These are phyloP conservation scores for Porphyrellus cyaneotinctus DNA, from an alignment of 768 basidiomycete genomes.

Conservation along the genomic window DNA sequence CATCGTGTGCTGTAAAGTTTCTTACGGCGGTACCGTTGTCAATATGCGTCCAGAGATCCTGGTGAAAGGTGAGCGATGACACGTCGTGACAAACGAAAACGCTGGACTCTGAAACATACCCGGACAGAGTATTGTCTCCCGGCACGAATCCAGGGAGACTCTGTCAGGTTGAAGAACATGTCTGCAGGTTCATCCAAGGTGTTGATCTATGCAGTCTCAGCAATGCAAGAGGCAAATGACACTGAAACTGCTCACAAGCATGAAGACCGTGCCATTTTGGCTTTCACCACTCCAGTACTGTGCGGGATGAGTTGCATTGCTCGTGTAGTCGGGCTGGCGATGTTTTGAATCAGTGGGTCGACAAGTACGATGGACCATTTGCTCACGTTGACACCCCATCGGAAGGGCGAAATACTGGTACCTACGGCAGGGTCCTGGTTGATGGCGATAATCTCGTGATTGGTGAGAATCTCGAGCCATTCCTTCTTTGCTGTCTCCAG, in stretches of 20 bases:
- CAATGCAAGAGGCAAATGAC: neutral
- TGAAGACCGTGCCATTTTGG: conserved; percentile 59
- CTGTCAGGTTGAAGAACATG: conserved; percentile 58
- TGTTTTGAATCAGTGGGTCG: too few relatives aligned
- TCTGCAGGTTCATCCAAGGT: conserved; percentile 49
- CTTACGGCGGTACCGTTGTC: conserved; percentile 63
- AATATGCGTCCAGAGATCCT: conserved; percentile 74
- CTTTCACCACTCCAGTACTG: conserved; percentile 67
- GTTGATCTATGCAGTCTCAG: conserved; percentile 63
- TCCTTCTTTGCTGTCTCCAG: conserved; percentile 48
- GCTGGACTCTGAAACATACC: conserved; percentile 39
- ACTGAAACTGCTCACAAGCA: conserved; percentile 63
- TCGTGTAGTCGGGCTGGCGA: conserved; percentile 34
- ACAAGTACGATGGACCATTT: neutral
- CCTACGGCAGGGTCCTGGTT: conserved; percentile 65
- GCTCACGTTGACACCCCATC: conserved; percentile 62
- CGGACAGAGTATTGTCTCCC: conserved; percentile 59
- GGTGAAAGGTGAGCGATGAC: neutral
- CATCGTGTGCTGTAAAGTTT: conserved; percentile 42
- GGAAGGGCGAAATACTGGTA: conserved; percentile 61
- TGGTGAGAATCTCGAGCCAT: conserved; percentile 54
- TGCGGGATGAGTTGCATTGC: conserved; percentile 43
- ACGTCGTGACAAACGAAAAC: neutral
- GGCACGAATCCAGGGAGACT: conserved; percentile 67
- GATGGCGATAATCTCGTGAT: conserved; percentile 62